These are phyloP conservation scores for Sugiyamaella pinicola DNA, from an alignment of 1,139 yeast species.

Conservation along the genomic window DNA sequence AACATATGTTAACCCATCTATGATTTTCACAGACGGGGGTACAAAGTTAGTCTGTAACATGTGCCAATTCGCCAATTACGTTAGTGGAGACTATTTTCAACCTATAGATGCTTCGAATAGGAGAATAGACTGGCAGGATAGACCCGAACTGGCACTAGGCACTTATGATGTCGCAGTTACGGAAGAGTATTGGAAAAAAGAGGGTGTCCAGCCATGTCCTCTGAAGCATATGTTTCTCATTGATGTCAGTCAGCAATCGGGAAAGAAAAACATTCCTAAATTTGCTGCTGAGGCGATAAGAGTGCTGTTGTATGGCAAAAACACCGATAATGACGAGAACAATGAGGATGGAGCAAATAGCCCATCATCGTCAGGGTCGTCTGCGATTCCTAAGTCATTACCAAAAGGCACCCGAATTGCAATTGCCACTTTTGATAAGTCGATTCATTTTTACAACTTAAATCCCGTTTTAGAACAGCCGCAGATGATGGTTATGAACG, in stretches of 20 bases:
- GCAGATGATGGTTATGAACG: conserved; percentile 68
- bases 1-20: conserved; percentile 82
- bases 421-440: conserved; percentile 75
- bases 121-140: conserved; percentile 60
- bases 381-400: no score
- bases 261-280: conserved; percentile 63
- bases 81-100: conserved; percentile 67
- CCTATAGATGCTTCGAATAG: conserved; percentile 61
- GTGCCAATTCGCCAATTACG: conserved; percentile 75
- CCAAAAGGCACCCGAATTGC: conserved; percentile 58
- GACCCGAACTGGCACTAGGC: conserved; percentile 82
- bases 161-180: conserved; percentile 88
- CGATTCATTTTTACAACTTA: conserved; percentile 74
- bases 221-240: conserved; percentile 76
- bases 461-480: conserved; percentile 57
- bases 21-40: conserved; percentile 64
- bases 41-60: conserved; percentile 79
- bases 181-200: conserved; percentile 60
- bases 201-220: conserved; percentile 49
- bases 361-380: conserved; percentile 13
- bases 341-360: neutral
- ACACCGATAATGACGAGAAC: conserved; percentile 20
- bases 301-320: conserved; percentile 50
- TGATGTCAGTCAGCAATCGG: conserved; percentile 69
- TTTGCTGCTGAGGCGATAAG: conserved; percentile 76